Conservation (phyloP, 1,139 yeast genomes). For the Groenewaldozyma auringiensis region DNA sequence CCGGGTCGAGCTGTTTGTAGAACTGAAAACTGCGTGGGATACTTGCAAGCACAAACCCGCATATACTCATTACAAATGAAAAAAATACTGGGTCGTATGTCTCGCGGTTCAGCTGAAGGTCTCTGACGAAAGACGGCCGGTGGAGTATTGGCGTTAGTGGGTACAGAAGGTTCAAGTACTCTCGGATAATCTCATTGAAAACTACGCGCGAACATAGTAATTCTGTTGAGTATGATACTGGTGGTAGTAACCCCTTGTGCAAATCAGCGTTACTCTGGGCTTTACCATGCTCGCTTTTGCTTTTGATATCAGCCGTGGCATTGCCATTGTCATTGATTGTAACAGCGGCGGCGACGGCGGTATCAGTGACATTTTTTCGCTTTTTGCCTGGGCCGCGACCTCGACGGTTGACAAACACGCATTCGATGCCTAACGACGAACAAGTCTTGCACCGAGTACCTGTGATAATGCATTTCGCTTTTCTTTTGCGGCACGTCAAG, state of each 20-base stretch:
- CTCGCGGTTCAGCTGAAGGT: conserved; percentile 8
- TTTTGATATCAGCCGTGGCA: neutral
- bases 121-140: conserved; percentile 9
- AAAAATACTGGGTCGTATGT: conserved; percentile 7
- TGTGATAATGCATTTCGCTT: neutral
- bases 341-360: neutral
- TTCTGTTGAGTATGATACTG: conserved; percentile 5
- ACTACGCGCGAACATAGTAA: conserved; percentile 8
- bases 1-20: conserved; percentile 4
- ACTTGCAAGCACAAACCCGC: conserved; percentile 7
- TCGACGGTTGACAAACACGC: conserved; percentile 1
- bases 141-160: conserved; percentile 11
- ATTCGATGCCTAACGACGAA: neutral
- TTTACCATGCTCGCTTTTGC: neutral
- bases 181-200: conserved; percentile 6
- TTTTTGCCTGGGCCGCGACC: neutral
- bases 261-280: neutral
- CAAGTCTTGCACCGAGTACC: conserved; percentile 1
- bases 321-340: neutral
- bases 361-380: neutral
- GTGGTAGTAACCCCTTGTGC: too few species aligned
- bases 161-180: conserved; percentile 7
- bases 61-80: conserved; percentile 7
- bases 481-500: conserved; percentile 1
- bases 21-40: conserved; percentile 9